Evolutionary conservation across 805 yeast species (phyloP).

Genomic region (Naumovozyma castellii): DNA sequence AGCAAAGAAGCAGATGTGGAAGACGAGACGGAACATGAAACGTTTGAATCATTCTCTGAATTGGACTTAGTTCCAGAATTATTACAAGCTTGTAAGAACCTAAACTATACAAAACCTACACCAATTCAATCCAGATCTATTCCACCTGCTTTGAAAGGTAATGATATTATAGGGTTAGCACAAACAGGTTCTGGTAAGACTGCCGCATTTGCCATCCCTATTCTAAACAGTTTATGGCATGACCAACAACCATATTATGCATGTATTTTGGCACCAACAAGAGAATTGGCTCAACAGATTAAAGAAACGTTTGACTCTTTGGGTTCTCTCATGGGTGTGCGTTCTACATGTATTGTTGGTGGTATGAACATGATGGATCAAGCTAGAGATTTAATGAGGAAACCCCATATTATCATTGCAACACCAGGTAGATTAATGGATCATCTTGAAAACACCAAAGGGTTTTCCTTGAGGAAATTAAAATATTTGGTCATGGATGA

Average conservation of each 20-base stretch:
- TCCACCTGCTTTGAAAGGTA: slow-evolving; percentile 82
- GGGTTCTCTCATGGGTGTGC: slow-evolving; percentile 86
- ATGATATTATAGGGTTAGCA: slow-evolving; percentile 91
- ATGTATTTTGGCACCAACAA: slow-evolving; percentile 76
- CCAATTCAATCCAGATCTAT: slow-evolving; percentile 89
- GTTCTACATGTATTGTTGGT: slow-evolving; percentile 84
- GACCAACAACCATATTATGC: slow-evolving; percentile 84
- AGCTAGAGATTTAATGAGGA: slow-evolving; percentile 84
- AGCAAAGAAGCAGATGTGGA: slow-evolving; percentile 10
- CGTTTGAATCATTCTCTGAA: slow-evolving; percentile 39
- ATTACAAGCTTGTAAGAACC: slow-evolving; percentile 62
- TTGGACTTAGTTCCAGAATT: slow-evolving; percentile 68
- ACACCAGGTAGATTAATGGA: slow-evolving; percentile 93
- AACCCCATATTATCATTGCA: slow-evolving; percentile 90
- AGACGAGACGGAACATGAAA: slow-evolving; percentile 11
- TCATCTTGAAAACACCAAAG: slow-evolving; percentile 86
- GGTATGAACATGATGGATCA: slow-evolving; percentile 99
- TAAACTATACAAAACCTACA: slow-evolving; percentile 77
- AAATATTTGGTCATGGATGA: slow-evolving; percentile 90
- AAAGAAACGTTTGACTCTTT: slow-evolving; percentile 92
- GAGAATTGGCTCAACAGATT: slow-evolving; percentile 81
- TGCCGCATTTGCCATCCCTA: slow-evolving; percentile 96
- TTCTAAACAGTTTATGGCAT: slow-evolving; percentile 81
- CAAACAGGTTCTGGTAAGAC: slow-evolving; percentile 98
- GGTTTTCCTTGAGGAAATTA: slow-evolving; percentile 69